Percentiles rank a stretch among this genome's conserved stretches.
Evolutionary conservation across 169 alveolate species (phyloP).

Genomic region (Theileria equi): DNA sequence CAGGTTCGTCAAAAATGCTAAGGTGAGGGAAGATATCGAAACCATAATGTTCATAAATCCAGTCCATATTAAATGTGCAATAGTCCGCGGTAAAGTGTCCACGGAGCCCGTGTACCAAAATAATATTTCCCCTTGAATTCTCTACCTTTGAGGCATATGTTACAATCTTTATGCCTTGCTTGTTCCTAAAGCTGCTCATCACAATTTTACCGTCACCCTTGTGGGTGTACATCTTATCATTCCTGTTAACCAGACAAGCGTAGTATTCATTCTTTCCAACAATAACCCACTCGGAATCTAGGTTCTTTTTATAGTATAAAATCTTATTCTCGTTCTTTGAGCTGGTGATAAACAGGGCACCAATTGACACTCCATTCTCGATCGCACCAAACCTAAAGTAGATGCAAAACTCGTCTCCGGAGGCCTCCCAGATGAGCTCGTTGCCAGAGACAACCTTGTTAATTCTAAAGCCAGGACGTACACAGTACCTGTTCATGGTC

Average conservation of each 20-base stretch:
- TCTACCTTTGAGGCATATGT: conserved; percentile 56
- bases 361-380: not conserved
- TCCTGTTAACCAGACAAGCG: not conserved
- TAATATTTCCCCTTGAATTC: conserved; percentile 53
- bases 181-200: conserved; percentile 62
- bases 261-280: not conserved
- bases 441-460: not conserved
- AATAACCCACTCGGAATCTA: not conserved
- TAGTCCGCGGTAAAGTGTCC: conserved; percentile 58
- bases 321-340: not conserved
- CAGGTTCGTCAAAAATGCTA: no score
- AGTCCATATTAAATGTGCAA: conserved; percentile 47
- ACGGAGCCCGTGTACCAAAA: conserved; percentile 63
- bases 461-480: not conserved
- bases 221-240: not conserved
- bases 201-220: conserved; percentile 35
- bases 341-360: not conserved
- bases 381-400: not conserved
- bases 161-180: conserved; percentile 48
- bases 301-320: not conserved
- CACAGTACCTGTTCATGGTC: no score
- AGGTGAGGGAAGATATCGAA: conserved; percentile 12
- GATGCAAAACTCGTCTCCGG: not conserved
- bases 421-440: not conserved
- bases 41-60: conserved; percentile 32